phyloP scores from a whole-genome alignment of 1,284 basidiomycete species.

The Naganishia sp. region DNA sequence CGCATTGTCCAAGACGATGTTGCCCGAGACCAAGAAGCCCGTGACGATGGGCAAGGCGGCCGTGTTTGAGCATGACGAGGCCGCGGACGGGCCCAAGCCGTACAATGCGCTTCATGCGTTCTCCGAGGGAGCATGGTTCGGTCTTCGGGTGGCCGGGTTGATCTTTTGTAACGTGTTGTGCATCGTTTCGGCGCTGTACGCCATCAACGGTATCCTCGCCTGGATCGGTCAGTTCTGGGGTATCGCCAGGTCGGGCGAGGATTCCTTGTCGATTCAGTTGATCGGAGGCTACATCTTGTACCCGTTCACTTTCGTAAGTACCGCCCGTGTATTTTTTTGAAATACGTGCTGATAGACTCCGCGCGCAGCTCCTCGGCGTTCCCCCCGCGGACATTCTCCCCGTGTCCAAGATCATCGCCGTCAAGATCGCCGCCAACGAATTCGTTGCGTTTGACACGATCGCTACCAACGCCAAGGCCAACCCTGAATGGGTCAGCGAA shows the following conservation, averaged over 20 bases:
- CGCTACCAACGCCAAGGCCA: slow-evolving; percentile 34
- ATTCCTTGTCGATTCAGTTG: slow-evolving; percentile 72
- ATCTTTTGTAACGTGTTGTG: slow-evolving; percentile 66
- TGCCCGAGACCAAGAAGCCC: slow-evolving; percentile 80
- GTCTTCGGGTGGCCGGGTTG: slow-evolving; percentile 60
- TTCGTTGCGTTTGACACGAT: slow-evolving; percentile 71
- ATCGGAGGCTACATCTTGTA: slow-evolving; percentile 84
- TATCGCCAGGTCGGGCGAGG: slow-evolving; percentile 60
- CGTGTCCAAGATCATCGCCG: slow-evolving; percentile 67
- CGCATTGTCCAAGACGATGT: slow-evolving; percentile 80
- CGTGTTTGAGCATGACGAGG: slow-evolving; percentile 67
- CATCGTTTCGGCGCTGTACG: slow-evolving; percentile 77
- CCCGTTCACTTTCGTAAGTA: slow-evolving; percentile 62
- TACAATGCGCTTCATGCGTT: slow-evolving; percentile 83
- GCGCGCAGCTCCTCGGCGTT: slow-evolving; percentile 68
- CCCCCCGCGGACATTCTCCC: slow-evolving; percentile 49
- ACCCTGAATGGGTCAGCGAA: slow-evolving; percentile 32
- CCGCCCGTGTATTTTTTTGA: too few relatives aligned
- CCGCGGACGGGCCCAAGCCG: slow-evolving; percentile 50
- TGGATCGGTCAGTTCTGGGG: slow-evolving; percentile 87
- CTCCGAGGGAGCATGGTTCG: slow-evolving; percentile 80
- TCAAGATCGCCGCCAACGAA: slow-evolving; percentile 84
- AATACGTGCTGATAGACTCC: neutral
- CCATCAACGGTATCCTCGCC: slow-evolving; percentile 79
- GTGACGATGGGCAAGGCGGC: slow-evolving; percentile 77